Evolutionary conservation across 345 rosid genomes (phyloP).

Genomic region (Eucalyptus tenuipes): DNA sequence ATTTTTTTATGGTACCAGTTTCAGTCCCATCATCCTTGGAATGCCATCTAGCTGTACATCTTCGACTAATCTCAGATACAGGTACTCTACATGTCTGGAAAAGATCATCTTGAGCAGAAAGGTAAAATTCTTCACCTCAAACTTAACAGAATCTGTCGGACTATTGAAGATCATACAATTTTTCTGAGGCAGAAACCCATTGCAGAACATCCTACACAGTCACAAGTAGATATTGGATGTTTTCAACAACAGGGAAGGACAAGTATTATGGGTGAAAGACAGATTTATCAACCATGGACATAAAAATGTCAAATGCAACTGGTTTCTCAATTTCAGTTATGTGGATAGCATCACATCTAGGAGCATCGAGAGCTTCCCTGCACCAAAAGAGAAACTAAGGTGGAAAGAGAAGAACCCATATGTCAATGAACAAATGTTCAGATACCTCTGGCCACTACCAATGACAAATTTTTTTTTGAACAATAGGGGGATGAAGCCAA

Average conservation of each 20-base stretch:
- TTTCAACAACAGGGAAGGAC: conserved; percentile 54
- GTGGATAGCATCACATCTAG: conserved; percentile 79
- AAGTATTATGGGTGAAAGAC: conserved; percentile 79
- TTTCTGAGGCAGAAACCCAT: conserved; percentile 13
- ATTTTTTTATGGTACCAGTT: conserved; percentile 67
- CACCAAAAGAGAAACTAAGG: not conserved
- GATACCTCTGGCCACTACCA: not conserved
- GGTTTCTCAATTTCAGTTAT: conserved; percentile 59
- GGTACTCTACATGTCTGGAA: conserved; percentile 53
- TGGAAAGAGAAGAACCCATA: not conserved
- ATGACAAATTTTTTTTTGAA: no score
- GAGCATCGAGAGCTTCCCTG: conserved; percentile 69
- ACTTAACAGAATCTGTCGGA: conserved; percentile 11
- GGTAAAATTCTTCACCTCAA: conserved; percentile 42
- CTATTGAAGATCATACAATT: conserved; percentile 11
- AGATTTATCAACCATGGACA: conserved; percentile 45
- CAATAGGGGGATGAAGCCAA: no score
- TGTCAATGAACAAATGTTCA: not conserved
- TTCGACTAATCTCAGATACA: conserved; percentile 50
- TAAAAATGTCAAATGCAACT: conserved; percentile 77
- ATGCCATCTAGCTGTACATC: conserved; percentile 48
- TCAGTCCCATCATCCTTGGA: conserved; percentile 59
- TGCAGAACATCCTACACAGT: conserved; percentile 44
- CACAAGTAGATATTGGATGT: conserved; percentile 44
- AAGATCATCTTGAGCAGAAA: conserved; percentile 62